These are phyloP conservation scores for Solanum tarapatanum DNA, from an alignment of 257 asterid genomes.

Conservation along the genomic window DNA sequence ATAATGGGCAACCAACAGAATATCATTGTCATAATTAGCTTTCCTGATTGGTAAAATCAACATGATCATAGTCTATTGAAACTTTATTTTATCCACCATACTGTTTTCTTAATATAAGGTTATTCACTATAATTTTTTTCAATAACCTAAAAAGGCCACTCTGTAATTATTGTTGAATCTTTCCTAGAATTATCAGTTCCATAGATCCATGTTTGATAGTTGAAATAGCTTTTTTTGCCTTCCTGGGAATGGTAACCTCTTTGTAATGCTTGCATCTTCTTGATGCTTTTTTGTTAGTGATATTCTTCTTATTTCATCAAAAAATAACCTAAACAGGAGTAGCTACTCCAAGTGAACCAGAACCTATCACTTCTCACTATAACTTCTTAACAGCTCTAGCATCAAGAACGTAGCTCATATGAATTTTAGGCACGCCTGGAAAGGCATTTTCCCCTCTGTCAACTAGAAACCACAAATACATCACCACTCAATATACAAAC, in stretches of 20 bases:
- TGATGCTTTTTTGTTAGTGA: not conserved
- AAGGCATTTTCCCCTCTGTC: not conserved
- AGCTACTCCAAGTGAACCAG: not conserved
- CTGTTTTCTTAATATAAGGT: not conserved
- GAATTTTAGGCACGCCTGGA: not conserved
- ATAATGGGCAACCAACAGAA: not conserved
- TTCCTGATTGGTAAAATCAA: not conserved
- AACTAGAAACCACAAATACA: not conserved
- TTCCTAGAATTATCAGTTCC: not conserved
- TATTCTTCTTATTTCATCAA: not conserved
- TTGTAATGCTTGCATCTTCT: not conserved
- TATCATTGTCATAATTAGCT: not conserved
- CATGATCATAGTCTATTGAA: not conserved
- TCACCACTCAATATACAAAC: not conserved
- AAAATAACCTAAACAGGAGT: not conserved
- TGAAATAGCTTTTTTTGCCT: not conserved
- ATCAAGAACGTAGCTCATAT: not conserved
- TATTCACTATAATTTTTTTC: not conserved
- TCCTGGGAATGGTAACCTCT: not conserved
- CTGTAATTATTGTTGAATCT: not conserved
- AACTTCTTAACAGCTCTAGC: not conserved
- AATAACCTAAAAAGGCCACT: not conserved
- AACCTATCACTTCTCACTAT: not conserved
- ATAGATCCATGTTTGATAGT: not conserved
- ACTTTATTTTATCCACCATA: not conserved